phyloP scores from a whole-genome alignment of 1,284 basidiomycete species.

The Entoloma clypeatum region DNA sequence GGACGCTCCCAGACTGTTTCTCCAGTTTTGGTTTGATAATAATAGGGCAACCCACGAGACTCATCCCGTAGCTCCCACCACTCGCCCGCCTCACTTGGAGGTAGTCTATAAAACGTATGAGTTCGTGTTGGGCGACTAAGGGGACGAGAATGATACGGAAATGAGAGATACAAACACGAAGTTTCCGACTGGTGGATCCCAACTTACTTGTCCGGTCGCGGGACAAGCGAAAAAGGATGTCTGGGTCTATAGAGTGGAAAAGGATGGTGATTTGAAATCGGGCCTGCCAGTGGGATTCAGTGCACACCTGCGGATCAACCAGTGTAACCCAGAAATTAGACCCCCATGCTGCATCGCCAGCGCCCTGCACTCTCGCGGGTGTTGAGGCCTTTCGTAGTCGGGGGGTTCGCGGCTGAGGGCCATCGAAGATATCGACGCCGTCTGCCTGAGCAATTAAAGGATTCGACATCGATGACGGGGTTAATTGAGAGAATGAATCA shows the following conservation, averaged over 20 bases:
- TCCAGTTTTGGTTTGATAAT: conserved; percentile 86
- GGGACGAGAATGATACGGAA: conserved; percentile 6
- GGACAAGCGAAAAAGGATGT: conserved; percentile 91
- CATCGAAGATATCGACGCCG: conserved; percentile 1
- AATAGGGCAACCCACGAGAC: conserved; percentile 78
- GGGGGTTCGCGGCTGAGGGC: conserved; percentile 20
- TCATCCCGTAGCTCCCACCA: conserved; percentile 95
- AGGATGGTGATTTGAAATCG: conserved; percentile 1
- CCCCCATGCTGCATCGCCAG: conserved; percentile 60
- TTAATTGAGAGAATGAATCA: no score
- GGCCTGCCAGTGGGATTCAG: conserved; percentile 9
- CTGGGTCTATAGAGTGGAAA: conserved; percentile 61
- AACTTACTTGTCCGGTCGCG: conserved; percentile 85
- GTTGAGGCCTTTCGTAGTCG: conserved; percentile 24
- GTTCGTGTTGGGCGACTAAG: conserved; percentile 14
- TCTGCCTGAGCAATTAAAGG: conserved; percentile 1
- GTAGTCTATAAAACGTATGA: conserved; percentile 51
- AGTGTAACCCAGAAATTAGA: conserved; percentile 87
- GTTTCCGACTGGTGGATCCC: conserved; percentile 88
- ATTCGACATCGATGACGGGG: no score
- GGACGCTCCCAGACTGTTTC: conserved; percentile 90
- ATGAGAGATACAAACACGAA: conserved; percentile 62
- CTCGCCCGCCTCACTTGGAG: conserved; percentile 80
- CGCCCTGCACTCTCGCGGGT: conserved; percentile 28
- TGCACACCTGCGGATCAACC: conserved; percentile 71